Conservation (phyloP, 169 alveolate genomes). For the Sarcocystis neurona region DNA sequence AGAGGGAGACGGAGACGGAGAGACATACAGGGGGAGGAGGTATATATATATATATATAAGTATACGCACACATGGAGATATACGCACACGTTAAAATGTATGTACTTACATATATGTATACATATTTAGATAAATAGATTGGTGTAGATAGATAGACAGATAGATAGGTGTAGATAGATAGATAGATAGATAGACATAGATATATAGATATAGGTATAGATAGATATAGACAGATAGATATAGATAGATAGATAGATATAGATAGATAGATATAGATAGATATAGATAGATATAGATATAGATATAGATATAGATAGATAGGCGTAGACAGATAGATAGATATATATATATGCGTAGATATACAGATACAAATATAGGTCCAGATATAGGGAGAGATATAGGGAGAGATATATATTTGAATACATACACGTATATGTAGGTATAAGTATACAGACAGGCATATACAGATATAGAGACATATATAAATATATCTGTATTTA, state of each 20-base stretch:
- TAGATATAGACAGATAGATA: not conserved
- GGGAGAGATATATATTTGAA: not conserved
- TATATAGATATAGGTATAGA: not conserved
- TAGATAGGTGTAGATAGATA: not conserved
- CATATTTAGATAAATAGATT: not conserved
- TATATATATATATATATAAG: no score
- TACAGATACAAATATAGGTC: not conserved
- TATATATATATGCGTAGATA: not conserved
- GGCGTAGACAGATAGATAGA: not conserved
- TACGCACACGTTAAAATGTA: not conserved
- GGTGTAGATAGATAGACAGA: not conserved
- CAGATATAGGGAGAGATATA: not conserved
- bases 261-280: not conserved
- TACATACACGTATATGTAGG: not conserved
- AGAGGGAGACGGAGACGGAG: not conserved
- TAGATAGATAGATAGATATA: not conserved
- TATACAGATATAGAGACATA: not conserved
- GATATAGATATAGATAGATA: not conserved
- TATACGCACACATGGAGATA: not conserved
- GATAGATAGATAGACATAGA: not conserved
- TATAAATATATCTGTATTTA: not conserved
- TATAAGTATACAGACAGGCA: not conserved
- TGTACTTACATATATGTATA: not conserved
- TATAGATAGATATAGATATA: not conserved
- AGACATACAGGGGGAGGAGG: not conserved